phyloP scores from a whole-genome alignment of 2,329 filamentous ascomycete genomes.

The Massarina eburnea region DNA sequence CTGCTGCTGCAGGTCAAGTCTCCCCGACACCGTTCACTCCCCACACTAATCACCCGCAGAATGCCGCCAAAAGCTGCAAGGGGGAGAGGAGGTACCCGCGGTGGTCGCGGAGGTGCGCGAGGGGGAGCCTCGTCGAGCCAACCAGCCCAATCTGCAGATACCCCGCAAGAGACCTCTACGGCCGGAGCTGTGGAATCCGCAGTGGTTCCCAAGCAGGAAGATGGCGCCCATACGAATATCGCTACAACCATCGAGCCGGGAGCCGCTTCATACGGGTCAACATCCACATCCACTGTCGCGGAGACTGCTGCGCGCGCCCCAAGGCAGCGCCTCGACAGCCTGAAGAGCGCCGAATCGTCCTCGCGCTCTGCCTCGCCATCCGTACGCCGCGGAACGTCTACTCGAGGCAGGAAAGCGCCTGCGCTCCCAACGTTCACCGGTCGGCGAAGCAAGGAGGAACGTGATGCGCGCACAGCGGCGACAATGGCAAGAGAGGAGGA shows the following conservation, averaged over 20 bases:
- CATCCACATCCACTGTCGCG: slow-evolving; percentile 11
- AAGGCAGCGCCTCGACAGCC: slow-evolving; percentile 29
- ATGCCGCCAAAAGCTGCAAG: slow-evolving; percentile 38
- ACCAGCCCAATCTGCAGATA: slow-evolving; percentile 6
- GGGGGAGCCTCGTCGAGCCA: slow-evolving; percentile 17
- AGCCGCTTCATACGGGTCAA: slow-evolving; percentile 14
- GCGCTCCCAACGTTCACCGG: slow-evolving; percentile 47
- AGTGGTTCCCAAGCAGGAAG: slow-evolving; percentile 24
- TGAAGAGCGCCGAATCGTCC: slow-evolving; percentile 29
- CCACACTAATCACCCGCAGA: slow-evolving; percentile 4
- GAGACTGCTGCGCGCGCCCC: slow-evolving; percentile 24
- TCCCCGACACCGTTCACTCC: not conserved
- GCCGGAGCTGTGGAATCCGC: slow-evolving; percentile 10
- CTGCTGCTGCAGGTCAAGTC: not conserved
- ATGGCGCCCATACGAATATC: slow-evolving; percentile 12
- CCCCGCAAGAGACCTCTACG: slow-evolving; percentile 14
- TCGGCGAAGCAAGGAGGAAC: slow-evolving; percentile 48
- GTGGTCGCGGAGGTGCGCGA: slow-evolving; percentile 24
- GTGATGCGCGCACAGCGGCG: slow-evolving; percentile 46
- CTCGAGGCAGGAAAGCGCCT: slow-evolving; percentile 30
- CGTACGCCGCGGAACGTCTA: slow-evolving; percentile 27
- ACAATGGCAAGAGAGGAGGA: slow-evolving; percentile 42
- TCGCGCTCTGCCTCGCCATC: slow-evolving; percentile 35
- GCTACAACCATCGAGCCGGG: slow-evolving; percentile 15
- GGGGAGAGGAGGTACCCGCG: slow-evolving; percentile 27